Evolutionary conservation across 495 filamentous ascomycete species (phyloP).

Genomic region (Sporormia fimetaria): DNA sequence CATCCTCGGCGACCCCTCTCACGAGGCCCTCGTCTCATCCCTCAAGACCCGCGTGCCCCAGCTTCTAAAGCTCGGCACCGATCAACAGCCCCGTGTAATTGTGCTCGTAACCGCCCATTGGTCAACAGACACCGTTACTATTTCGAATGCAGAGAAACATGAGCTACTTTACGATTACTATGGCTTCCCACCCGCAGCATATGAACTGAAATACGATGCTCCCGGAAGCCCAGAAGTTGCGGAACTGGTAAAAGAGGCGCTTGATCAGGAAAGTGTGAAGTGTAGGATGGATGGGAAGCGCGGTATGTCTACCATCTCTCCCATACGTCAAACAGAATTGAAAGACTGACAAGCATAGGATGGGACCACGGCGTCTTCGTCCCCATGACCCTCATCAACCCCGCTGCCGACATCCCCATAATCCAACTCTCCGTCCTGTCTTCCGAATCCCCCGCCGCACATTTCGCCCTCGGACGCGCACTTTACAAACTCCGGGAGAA

Average conservation of each 20-base stretch:
- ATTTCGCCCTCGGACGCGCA: conserved; percentile 28
- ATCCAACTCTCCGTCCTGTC: conserved; percentile 29
- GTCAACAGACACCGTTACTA: conserved; percentile 29
- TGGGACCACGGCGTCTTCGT: conserved; percentile 37
- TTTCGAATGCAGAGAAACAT: conserved; percentile 30
- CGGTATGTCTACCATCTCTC: conserved; percentile 12
- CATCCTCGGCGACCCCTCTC: conserved; percentile 32
- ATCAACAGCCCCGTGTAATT: conserved; percentile 32
- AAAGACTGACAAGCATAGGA: conserved; percentile 14
- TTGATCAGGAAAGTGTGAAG: conserved; percentile 28
- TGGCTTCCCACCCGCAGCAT: conserved; percentile 34
- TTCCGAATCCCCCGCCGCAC: conserved; percentile 24
- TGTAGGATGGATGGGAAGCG: conserved; percentile 22
- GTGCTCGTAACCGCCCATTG: conserved; percentile 38
- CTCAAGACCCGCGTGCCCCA: conserved; percentile 31
- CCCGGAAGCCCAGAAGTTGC: conserved; percentile 35
- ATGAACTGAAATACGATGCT: conserved; percentile 35
- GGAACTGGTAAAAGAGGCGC: conserved; percentile 23
- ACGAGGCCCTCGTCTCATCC: conserved; percentile 29
- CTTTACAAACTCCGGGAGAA: conserved; percentile 22
- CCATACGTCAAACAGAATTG: neutral
- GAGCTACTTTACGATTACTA: conserved; percentile 36
- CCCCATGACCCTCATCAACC: conserved; percentile 29
- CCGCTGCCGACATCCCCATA: conserved; percentile 28
- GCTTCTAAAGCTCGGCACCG: conserved; percentile 32